Percentiles rank a stretch among this genome's conserved stretches.
These are phyloP conservation scores for Tulasnella sp. DNA, from an alignment of 768 basidiomycete species.

Conservation along the genomic window DNA sequence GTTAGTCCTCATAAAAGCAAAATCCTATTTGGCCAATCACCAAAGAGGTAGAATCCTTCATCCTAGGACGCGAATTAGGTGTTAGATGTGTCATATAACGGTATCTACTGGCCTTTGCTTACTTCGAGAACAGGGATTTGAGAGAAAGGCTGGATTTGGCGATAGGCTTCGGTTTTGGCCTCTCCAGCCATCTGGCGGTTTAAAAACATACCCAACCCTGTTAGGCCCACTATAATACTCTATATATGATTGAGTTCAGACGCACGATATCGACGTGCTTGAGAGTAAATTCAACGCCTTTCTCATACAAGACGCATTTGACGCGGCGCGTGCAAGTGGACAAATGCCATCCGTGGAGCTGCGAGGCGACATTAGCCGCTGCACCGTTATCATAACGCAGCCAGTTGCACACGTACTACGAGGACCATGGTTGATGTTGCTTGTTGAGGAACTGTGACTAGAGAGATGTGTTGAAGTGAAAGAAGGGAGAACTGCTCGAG, in stretches of 20 bases:
- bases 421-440: background rate
- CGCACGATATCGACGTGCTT: slow-evolving; percentile 33
- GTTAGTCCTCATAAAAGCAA: background rate
- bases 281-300: slow-evolving; percentile 49
- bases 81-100: background rate
- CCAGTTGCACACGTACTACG: background rate
- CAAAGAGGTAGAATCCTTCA: slow-evolving; percentile 53
- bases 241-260: background rate
- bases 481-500: background rate
- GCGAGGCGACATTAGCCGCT: background rate
- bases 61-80: slow-evolving; percentile 34
- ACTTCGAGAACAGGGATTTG: slow-evolving; percentile 50
- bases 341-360: background rate
- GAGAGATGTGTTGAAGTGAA: background rate
- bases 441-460: background rate
- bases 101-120: background rate
- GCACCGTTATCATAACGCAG: background rate
- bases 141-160: slow-evolving; percentile 54
- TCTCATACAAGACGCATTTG: slow-evolving; percentile 24
- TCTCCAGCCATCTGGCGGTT: background rate
- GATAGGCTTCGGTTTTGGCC: slow-evolving; percentile 25
- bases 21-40: slow-evolving; percentile 36
- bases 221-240: background rate
- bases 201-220: background rate
- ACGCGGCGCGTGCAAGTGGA: slow-evolving; percentile 11